Evolutionary conservation across 345 rosid genomes (phyloP).

Genomic region (Euphorbia tirucalli): DNA sequence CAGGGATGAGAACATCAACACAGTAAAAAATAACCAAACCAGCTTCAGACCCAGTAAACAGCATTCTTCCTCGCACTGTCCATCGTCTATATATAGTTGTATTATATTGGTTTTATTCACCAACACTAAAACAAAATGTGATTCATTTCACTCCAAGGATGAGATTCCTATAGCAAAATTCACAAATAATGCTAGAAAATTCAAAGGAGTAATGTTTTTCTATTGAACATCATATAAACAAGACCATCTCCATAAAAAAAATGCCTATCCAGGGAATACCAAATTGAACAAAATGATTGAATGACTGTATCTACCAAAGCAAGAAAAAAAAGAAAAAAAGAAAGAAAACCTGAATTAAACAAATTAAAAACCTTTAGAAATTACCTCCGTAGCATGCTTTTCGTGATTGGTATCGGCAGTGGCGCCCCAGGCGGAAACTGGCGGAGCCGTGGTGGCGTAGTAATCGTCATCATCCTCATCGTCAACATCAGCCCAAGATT

Average conservation of each 20-base stretch:
- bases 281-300: neutral
- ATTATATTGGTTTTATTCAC: neutral
- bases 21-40: neutral
- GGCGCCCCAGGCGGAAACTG: conserved; percentile 23
- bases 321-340: too few species aligned
- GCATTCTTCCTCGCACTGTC: too few species aligned
- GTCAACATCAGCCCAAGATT: conserved; percentile 47
- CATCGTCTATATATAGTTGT: too few species aligned
- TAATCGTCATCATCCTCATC: conserved; percentile 47
- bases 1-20: neutral
- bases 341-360: too few species aligned
- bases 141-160: too few species aligned
- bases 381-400: conserved; percentile 19
- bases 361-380: too few species aligned
- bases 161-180: neutral
- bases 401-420: conserved; percentile 19
- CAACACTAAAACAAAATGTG: neutral
- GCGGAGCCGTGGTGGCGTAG: conserved; percentile 35
- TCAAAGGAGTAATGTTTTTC: neutral
- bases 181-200: neutral
- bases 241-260: too few species aligned
- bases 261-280: neutral
- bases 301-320: neutral
- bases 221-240: neutral
- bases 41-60: too few species aligned